Percentiles rank a stretch among this genome's conserved stretches.
Evolutionary conservation across 371 early-diverging fungal genomes (phyloP).

Genomic region (Rhizomucor pusillus): DNA sequence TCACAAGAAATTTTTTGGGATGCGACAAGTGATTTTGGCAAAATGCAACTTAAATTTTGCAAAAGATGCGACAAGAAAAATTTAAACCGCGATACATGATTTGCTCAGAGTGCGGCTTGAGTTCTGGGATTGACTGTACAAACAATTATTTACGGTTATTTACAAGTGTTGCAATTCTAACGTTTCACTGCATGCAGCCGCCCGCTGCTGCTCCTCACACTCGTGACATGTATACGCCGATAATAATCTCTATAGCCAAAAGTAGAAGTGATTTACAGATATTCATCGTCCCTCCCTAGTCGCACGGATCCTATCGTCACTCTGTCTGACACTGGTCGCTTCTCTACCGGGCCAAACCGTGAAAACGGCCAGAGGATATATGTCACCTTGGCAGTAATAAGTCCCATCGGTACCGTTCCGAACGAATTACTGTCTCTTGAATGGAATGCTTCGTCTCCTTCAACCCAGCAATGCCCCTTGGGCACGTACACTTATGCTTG

Average conservation of each 20-base stretch:
- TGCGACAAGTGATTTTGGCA: no score
- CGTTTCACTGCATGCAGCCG: no score
- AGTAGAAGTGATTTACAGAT: constrained; percentile 11
- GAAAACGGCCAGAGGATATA: constrained; percentile 71
- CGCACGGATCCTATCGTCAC: constrained; percentile 21
- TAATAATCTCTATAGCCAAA: background rate
- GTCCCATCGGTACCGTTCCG: constrained; percentile 81
- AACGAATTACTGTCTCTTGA: constrained; percentile 84
- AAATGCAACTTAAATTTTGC: no score
- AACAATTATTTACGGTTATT: no score
- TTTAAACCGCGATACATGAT: no score
- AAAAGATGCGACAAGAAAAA: no score
- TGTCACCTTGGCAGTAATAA: constrained; percentile 61
- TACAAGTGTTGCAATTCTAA: no score
- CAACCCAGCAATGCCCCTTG: constrained; percentile 90
- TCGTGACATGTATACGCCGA: no score
- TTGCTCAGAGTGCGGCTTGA: no score
- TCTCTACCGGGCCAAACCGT: constrained; percentile 56
- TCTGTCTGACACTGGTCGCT: constrained; percentile 28
- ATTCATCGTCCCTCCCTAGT: constrained; percentile 20
- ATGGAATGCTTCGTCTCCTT: constrained; percentile 86
- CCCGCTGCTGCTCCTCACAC: no score
- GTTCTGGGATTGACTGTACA: no score
- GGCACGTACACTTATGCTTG: constrained; percentile 61
- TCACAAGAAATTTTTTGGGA: no score